Conservation (phyloP, 2,329 filamentous ascomycete genomes). For the Tolypocladium sp. region DNA sequence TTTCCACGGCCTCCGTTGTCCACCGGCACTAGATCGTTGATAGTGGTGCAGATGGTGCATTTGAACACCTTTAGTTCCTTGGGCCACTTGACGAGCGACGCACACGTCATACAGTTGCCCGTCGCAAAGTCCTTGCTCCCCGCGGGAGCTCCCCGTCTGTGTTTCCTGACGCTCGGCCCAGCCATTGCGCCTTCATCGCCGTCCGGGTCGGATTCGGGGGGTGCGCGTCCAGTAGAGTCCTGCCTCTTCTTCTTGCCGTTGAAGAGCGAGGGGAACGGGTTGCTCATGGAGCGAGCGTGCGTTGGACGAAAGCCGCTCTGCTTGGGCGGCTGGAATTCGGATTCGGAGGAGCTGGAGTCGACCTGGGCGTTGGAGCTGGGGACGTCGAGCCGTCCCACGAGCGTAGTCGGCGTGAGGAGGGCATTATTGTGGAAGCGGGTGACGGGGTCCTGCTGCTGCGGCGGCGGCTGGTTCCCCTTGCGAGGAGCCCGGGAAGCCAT, state of each 20-base stretch:
- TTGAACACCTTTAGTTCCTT: slow-evolving; percentile 64
- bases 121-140: slow-evolving; percentile 51
- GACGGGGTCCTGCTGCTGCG: slow-evolving; percentile 20
- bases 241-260: slow-evolving; percentile 48
- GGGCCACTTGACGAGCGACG: slow-evolving; percentile 72
- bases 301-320: slow-evolving; percentile 9
- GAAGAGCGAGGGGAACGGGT: slow-evolving; percentile 69
- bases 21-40: slow-evolving; percentile 59
- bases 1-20: slow-evolving; percentile 11
- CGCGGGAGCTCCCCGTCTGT: slow-evolving; percentile 21
- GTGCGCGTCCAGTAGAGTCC: slow-evolving; percentile 23
- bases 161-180: slow-evolving; percentile 9
- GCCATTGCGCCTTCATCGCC: slow-evolving; percentile 12
- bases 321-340: slow-evolving; percentile 23
- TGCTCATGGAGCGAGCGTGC: slow-evolving; percentile 58
- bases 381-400: slow-evolving; percentile 16
- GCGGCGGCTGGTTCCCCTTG: slow-evolving; percentile 15
- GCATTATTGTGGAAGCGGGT: slow-evolving; percentile 25
- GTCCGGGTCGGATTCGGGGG: slow-evolving; percentile 19
- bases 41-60: slow-evolving; percentile 74
- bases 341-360: slow-evolving; percentile 37
- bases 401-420: slow-evolving; percentile 20
- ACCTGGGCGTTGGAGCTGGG: slow-evolving; percentile 17
- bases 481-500: slow-evolving; percentile 24
- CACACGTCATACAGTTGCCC: slow-evolving; percentile 80